These are phyloP conservation scores for Phytophthora foliorum DNA, from an alignment of 352 stramenopile genomes.

Conservation along the genomic window DNA sequence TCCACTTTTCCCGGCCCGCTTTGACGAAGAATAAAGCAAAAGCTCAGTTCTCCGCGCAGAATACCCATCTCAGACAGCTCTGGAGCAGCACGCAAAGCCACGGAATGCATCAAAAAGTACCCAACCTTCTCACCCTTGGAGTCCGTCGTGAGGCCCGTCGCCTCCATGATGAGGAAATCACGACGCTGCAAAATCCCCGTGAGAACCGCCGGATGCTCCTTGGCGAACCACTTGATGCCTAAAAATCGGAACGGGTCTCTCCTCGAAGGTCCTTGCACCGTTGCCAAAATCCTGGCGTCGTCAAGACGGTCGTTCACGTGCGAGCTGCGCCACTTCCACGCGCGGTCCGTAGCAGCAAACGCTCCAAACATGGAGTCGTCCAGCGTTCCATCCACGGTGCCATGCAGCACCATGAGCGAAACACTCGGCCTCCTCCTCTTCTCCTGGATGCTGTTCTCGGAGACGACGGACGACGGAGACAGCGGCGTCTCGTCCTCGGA, in stretches of 20 bases:
- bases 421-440: conserved; percentile 28
- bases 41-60: conserved; percentile 49
- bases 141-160: conserved; percentile 46
- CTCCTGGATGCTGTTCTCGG: conserved; percentile 31
- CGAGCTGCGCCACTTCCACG: conserved; percentile 52
- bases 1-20: conserved; percentile 31
- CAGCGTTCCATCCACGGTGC: conserved; percentile 51
- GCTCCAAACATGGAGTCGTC: conserved; percentile 61
- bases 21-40: conserved; percentile 60
- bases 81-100: conserved; percentile 39
- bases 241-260: conserved; percentile 59
- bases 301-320: conserved; percentile 58
- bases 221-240: conserved; percentile 68
- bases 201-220: conserved; percentile 49
- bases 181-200: conserved; percentile 52
- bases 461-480: conserved; percentile 19
- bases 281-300: conserved; percentile 53
- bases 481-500: background rate
- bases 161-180: conserved; percentile 63
- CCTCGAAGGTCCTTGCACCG: conserved; percentile 34
- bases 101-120: conserved; percentile 66
- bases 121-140: conserved; percentile 44
- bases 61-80: conserved; percentile 51
- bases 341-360: conserved; percentile 47
- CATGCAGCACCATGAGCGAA: conserved; percentile 53